Conservation (phyloP, 2,329 filamentous ascomycete genomes). For the Daldinia sp. region DNA sequence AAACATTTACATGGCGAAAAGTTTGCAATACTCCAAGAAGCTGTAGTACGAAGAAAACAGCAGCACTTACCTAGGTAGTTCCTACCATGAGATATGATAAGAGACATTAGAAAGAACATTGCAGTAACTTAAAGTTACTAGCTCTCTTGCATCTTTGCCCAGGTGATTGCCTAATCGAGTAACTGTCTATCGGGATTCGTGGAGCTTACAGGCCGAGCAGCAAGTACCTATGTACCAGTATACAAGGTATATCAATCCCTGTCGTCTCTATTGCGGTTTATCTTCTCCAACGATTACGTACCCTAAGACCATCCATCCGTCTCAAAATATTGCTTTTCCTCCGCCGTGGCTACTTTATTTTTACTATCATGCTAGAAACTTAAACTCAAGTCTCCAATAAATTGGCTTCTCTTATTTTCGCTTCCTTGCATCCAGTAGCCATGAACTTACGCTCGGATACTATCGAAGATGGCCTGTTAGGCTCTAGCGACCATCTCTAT, state of each 20-base stretch:
- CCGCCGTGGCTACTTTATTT: neutral
- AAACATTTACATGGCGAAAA: too few relatives aligned
- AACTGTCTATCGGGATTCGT: neutral
- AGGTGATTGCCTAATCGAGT: neutral
- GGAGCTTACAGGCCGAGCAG: constrained; percentile 1
- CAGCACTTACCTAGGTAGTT: too few relatives aligned
- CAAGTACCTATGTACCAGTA: neutral
- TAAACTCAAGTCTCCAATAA: neutral
- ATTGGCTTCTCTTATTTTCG: neutral
- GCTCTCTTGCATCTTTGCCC: neutral
- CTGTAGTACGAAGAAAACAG: neutral
- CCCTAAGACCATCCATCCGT: neutral
- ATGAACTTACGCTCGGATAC: constrained; percentile 6
- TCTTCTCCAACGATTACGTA: neutral
- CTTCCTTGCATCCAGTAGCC: too few relatives aligned
- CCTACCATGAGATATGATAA: too few relatives aligned
- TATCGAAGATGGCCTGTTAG: constrained; percentile 24
- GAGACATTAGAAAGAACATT: too few relatives aligned
- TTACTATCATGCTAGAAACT: neutral
- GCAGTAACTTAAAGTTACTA: neutral
- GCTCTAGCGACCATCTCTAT: constrained; percentile 2
- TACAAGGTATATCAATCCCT: constrained; percentile 1
- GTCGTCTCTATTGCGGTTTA: neutral
- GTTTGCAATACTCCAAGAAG: neutral
- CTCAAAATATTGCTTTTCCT: neutral